Base-by-base conservation (phyloP, 139 green algal species). In the Axilococcus clingmanii region DNA sequence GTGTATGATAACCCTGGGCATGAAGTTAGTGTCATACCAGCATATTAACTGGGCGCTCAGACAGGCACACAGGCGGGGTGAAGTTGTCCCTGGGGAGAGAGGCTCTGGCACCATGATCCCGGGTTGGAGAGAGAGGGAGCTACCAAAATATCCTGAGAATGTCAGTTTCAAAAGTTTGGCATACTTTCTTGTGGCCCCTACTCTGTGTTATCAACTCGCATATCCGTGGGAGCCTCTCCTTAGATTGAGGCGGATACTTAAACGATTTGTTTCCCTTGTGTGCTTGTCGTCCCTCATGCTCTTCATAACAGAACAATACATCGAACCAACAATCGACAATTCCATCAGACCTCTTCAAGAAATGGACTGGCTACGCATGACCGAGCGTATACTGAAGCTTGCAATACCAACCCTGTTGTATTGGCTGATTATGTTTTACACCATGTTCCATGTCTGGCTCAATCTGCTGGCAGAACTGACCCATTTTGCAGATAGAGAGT, bases 371-470 rank as follows among this genome's bases (percentile, higher is more conserved):
- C 52, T 72, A 25, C 71, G 69, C 23, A 65, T 93, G 40, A 46
- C 75, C 17, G 88, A 96, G 74, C 77, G 88, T 31, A 53, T 96
- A 7, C 77, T 96, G 5, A 94, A 94, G 77, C 75, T 97, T 40
- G 76, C 75, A 25, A 63, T 97, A 53, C 89, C 89, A 43, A 85
- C 74, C 15, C 79, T 91, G 17, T 96, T 94, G 68, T 80, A 80
- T 62, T 96, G 88, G 86, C 72, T 96, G 31, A 65, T 71, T 59
- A 79, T 82, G 55, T 94, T 95, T 68, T 88, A 87, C 61, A 61
- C 69, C 23, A 63, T 93, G 20, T 93, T 95, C 68, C 77, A 95
- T 50, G 52, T 89, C 1, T 86, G 72, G 77, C 79, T 96, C 31
- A 97, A 96, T 72, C 76, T 96, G 20, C 25, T 91, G 27, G 88